A percentile compares a stretch with the other conserved stretches of the same genome.
Evolutionary conservation across 2,329 filamentous ascomycete species (phyloP).

Genomic region (Metarhizium album): DNA sequence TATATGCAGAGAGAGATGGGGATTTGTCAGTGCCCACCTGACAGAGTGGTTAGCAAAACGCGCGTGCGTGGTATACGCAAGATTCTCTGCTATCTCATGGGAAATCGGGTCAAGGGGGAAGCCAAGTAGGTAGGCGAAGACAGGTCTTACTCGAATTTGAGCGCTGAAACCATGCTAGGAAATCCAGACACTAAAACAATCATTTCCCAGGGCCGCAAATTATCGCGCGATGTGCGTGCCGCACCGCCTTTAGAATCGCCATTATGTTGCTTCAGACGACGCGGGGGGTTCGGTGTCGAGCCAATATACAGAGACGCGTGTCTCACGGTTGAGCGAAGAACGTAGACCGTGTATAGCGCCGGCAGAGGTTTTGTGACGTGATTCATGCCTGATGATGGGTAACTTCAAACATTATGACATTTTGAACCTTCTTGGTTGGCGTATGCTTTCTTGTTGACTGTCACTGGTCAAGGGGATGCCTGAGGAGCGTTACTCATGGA

Average conservation of each 20-base stretch:
- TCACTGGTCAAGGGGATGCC: not conserved
- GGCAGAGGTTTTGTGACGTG: conserved; percentile 53
- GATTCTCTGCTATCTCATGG: not conserved
- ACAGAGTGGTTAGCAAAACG: conserved; percentile 1
- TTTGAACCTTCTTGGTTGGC: not conserved
- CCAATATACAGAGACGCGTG: conserved; percentile 74
- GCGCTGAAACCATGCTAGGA: conserved; percentile 70
- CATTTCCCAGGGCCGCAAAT: conserved; percentile 83
- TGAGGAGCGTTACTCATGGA: not conserved
- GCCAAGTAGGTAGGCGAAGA: not conserved
- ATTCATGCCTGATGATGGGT: conserved; percentile 23
- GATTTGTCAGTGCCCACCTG: conserved; percentile 88
- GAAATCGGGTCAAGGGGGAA: not conserved
- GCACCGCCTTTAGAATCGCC: conserved; percentile 75
- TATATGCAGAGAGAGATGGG: conserved; percentile 72
- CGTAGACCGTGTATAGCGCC: conserved; percentile 86
- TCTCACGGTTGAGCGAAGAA: conserved; percentile 71
- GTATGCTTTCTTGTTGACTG: not conserved
- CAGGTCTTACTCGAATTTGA: conserved; percentile 79
- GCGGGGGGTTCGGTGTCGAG: conserved; percentile 77
- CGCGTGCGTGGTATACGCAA: not conserved
- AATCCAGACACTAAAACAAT: conserved; percentile 79
- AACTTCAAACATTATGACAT: not conserved
- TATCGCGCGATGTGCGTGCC: conserved; percentile 55
- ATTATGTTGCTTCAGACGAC: conserved; percentile 87